Conservation (phyloP, 495 filamentous ascomycete species). For the Penicillium desertorum region DNA sequence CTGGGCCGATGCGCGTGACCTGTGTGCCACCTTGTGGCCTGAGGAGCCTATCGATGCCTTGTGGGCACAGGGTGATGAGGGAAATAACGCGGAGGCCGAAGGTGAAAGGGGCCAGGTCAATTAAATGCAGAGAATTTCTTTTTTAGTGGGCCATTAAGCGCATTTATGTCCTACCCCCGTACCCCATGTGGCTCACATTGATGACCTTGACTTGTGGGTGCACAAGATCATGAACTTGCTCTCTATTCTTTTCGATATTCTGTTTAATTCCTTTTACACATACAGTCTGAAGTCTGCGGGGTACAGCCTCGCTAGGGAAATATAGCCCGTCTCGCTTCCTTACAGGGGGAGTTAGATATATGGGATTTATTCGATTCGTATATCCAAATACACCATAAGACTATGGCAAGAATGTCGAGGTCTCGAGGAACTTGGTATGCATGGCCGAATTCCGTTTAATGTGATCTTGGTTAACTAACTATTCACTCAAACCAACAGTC, state of each 20-base stretch:
- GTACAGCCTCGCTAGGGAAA: no score
- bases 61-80: neutral
- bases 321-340: no score
- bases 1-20: neutral
- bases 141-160: neutral
- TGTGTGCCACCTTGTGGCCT: slow-evolving; percentile 9
- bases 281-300: no score
- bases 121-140: neutral
- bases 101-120: neutral
- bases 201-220: neutral
- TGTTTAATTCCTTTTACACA: neutral
- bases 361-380: neutral
- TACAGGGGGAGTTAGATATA: neutral
- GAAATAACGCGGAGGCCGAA: neutral
- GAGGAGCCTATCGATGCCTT: neutral
- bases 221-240: neutral
- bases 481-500: neutral
- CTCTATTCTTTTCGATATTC: neutral
- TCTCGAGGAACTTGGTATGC: neutral
- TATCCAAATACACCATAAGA: neutral
- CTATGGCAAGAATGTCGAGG: neutral
- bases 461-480: neutral
- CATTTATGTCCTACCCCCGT: neutral
- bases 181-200: neutral
- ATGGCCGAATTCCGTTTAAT: neutral